Percentiles rank a stretch among this genome's conserved stretches.
Evolutionary conservation across 2,329 filamentous ascomycete species (phyloP).

Genomic region (Macrophomina phaseolina): DNA sequence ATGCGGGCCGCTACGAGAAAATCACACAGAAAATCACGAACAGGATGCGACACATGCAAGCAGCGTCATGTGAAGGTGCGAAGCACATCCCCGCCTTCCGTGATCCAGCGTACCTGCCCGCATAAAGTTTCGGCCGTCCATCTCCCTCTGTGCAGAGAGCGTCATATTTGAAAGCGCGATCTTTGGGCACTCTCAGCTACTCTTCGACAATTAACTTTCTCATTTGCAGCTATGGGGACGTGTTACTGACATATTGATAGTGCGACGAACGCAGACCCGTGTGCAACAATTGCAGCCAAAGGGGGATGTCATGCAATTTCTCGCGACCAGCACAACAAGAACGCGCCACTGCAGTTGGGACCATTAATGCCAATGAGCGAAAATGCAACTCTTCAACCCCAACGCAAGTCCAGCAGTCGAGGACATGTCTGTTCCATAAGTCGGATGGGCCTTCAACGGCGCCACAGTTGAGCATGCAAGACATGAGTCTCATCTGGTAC

Average conservation of each 20-base stretch:
- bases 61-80: conserved; percentile 4
- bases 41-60: background rate
- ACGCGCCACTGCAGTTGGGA: background rate
- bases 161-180: too few relatives aligned
- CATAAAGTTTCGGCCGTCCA: background rate
- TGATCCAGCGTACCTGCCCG: too few relatives aligned
- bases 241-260: background rate
- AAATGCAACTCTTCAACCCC: background rate
- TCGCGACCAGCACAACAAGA: background rate
- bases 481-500: background rate
- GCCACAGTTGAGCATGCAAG: background rate
- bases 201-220: too few relatives aligned
- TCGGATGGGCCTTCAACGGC: background rate
- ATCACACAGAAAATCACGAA: background rate
- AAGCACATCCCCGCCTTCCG: background rate
- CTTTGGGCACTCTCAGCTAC: too few relatives aligned
- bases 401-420: background rate
- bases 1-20: background rate
- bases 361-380: background rate
- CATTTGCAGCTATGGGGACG: background rate
- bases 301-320: background rate
- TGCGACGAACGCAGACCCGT: background rate
- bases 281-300: background rate
- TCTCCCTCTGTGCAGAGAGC: too few relatives aligned
- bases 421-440: background rate